phyloP scores from a whole-genome alignment of 202 grass and related monocot genomes.

The Schoenoplectus triqueter region DNA sequence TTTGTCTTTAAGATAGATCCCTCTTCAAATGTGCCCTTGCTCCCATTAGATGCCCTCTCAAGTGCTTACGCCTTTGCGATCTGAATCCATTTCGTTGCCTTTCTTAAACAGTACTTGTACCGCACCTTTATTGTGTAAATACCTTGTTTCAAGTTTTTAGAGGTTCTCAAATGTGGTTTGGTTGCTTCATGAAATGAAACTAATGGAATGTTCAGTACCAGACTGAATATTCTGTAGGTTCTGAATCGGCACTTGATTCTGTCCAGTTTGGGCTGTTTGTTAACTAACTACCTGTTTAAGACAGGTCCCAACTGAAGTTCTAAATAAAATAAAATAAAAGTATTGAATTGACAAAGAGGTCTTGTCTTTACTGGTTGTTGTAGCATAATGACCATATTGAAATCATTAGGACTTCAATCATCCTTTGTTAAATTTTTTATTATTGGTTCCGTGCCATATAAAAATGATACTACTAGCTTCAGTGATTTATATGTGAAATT shows the following conservation, averaged over 20 bases:
- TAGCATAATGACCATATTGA: no score
- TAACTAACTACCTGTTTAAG: no score
- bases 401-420: neutral
- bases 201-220: neutral
- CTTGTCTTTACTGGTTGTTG: no score
- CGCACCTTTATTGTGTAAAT: neutral
- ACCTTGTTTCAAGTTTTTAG: neutral
- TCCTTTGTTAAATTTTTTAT: neutral
- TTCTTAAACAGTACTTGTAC: neutral
- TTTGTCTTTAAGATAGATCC: conserved; percentile 29
- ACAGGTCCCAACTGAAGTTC: no score
- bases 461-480: neutral
- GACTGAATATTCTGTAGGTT: neutral
- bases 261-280: no score
- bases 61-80: neutral
- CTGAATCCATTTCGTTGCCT: neutral
- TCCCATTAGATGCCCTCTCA: conserved; percentile 12
- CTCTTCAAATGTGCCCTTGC: neutral
- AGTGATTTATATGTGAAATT: neutral
- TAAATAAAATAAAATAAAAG: no score
- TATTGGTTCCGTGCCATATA: neutral
- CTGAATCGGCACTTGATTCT: neutral
- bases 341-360: no score
- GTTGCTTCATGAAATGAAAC: neutral
- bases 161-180: neutral